Percentiles rank a stretch among this genome's conserved stretches.
phyloP scores from a whole-genome alignment of 352 stramenopile genomes.

The Globisporangium takayamanum region DNA sequence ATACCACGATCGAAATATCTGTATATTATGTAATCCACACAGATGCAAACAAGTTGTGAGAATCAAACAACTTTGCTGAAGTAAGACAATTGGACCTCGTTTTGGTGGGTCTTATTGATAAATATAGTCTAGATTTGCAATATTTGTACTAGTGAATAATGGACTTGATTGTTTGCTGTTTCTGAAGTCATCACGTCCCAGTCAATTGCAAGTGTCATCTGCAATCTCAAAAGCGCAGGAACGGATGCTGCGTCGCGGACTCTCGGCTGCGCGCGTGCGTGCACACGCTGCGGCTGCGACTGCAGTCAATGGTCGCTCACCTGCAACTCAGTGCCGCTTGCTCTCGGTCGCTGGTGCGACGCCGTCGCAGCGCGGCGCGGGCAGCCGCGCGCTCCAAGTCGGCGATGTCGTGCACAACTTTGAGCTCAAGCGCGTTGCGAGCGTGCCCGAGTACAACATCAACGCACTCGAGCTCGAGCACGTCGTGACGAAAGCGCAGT shows the following conservation, averaged over 20 bases:
- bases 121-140: too few relatives aligned
- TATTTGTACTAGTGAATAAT: too few relatives aligned
- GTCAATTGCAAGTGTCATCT: too few relatives aligned
- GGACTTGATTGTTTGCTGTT: too few relatives aligned
- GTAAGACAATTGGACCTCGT: too few relatives aligned
- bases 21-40: too few relatives aligned
- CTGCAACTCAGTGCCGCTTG: not conserved
- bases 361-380: slow-evolving; percentile 30
- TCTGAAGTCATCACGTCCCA: too few relatives aligned
- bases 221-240: too few relatives aligned
- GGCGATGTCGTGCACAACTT: slow-evolving; percentile 80
- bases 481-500: slow-evolving; percentile 57
- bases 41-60: too few relatives aligned
- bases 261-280: slow-evolving; percentile 4
- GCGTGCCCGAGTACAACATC: slow-evolving; percentile 80
- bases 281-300: not conserved
- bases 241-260: slow-evolving; percentile 9
- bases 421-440: slow-evolving; percentile 40
- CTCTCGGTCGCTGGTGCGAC: slow-evolving; percentile 1
- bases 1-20: too few relatives aligned
- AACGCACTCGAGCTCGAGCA: slow-evolving; percentile 73
- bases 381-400: slow-evolving; percentile 47
- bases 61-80: too few relatives aligned
- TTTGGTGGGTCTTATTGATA: too few relatives aligned
- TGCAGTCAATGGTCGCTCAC: not conserved